Base-by-base conservation (phyloP, 78 protist species). In the Salpingoeca rosetta region DNA sequence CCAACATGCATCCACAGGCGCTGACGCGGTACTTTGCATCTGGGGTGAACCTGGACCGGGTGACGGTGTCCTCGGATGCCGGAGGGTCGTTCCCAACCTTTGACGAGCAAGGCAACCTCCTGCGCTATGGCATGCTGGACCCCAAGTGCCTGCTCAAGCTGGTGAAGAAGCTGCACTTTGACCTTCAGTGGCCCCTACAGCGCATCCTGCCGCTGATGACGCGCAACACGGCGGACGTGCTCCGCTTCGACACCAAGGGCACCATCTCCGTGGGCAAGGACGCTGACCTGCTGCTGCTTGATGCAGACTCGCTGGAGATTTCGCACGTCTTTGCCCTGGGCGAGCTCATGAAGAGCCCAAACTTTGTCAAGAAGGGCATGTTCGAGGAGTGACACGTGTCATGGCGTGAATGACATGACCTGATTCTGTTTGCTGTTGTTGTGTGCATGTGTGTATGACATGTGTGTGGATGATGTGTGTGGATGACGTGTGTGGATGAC, bases 91-190 rank as follows among this genome's bases (percentile, higher is more conserved):
- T 3, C 82, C 65, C 82, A 37, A 25, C 10, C 80, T 73, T 39
- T 79, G 56, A 82, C 85, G 79, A 41, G 44, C 31, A 73, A 43
- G 75, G 75, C 76, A 35, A 28, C 40, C 56, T 82, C 65, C 26
- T 82, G 35, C 42, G 65, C 80, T 82, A 82, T 56, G 36, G 38
- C 80, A n/a, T 56, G 51, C 57, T 37, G 57, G n/a, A 36, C 31
- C 77, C 80, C 39, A 31, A 37, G 40, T 42, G 28, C 56, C 43
- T 82, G 57, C 80, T 82, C n/a, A 3, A 0, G 72, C 25, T 40
- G 28, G 80, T 82, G 57, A 25, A 38, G 25, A 3, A 7, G 43
- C 79, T 75, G 37, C 22, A 35, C 41, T 0, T 7, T 26, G 28
- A 75, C 37, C 7, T 26, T 26, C 37, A n/a, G 1, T 75, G 79